Evolutionary conservation across 306 rosid genomes (phyloP), one percentile per base, ranked within the genome.

Genomic region (Arachis hypogaea): DNA sequence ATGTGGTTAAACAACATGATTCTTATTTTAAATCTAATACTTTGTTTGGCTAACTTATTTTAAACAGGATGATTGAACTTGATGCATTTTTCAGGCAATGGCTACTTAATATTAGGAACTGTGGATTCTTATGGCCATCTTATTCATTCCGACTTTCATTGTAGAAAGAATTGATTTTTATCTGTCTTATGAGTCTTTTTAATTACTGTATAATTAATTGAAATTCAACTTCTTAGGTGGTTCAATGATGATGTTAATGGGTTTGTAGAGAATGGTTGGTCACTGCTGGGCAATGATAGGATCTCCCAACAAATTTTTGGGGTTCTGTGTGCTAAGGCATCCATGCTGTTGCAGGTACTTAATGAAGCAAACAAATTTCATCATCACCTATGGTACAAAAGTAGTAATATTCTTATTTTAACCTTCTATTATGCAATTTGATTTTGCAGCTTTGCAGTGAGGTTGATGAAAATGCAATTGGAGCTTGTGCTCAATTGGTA

Each of bases 191-290:
- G 33, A 47, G 9, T 36, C 7, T 5, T 3, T 22, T n/a, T 2
- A 0, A 2, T 9, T 10, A 16, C 11, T 4, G 1, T 42, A 10
- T 59, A 0, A 1, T 10, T 59, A 9, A n/a, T 73, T 36, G 28
- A 11, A 66, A 50, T 45, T 6, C 47, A 50, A 9, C 38, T 63
- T 59, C 54, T 51, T 78, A 92, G 99, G 85, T 98, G 99, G 30
- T 94, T 94, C 68, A 94, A 94, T 6, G 99, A 94, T 64, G 98
- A 98, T 68, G 96, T 94, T 51, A 94, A 94, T 79, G 99, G 99
- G 11, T 92, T 94, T 81, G 86, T 64, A 42, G 99, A 94, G 63
- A 96, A 94, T 49, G 97, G 98, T 50, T 92, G 98, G 99, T 88
- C 98, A 0, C 77, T 92, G 78, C 60, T 92, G 87, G 83, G 89